phyloP scores from a whole-genome alignment of 441 rosid species.

The Erysimum pusillum region DNA sequence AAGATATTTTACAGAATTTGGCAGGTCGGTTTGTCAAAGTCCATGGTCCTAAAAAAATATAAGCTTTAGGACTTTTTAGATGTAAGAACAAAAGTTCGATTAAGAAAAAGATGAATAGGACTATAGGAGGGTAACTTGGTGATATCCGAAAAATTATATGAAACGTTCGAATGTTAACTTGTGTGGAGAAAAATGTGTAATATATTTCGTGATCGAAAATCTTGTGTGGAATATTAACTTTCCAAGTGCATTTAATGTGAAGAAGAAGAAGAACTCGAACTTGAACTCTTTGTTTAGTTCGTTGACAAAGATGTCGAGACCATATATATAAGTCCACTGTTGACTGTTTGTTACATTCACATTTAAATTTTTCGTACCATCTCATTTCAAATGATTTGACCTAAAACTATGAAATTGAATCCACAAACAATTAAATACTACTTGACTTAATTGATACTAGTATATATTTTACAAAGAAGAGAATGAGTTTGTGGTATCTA shows the following conservation, averaged over 20 bases:
- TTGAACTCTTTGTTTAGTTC: conserved; percentile 1
- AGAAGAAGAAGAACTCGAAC: not conserved
- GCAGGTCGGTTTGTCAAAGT: too few relatives aligned
- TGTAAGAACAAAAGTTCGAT: too few relatives aligned
- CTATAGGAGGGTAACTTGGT: too few relatives aligned
- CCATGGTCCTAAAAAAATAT: too few relatives aligned
- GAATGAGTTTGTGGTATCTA: not conserved
- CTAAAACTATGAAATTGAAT: not conserved
- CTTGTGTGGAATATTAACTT: not conserved
- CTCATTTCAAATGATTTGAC: conserved; percentile 16
- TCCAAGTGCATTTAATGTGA: conserved; percentile 16
- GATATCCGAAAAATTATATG: too few relatives aligned
- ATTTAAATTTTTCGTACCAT: not conserved
- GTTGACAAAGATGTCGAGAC: conserved; percentile 26
- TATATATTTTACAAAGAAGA: not conserved
- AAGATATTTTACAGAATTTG: too few relatives aligned
- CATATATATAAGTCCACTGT: not conserved
- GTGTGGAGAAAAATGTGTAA: not conserved
- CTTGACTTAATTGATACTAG: not conserved
- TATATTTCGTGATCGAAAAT: not conserved
- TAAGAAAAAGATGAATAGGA: too few relatives aligned
- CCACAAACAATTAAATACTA: not conserved
- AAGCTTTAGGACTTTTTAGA: too few relatives aligned
- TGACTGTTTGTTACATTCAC: conserved; percentile 6
- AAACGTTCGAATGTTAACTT: too few relatives aligned